A percentile compares a stretch with the other conserved stretches of the same genome.
These are phyloP conservation scores for Diplodia mutila DNA, from an alignment of 2,329 filamentous ascomycete genomes.

Conservation along the genomic window DNA sequence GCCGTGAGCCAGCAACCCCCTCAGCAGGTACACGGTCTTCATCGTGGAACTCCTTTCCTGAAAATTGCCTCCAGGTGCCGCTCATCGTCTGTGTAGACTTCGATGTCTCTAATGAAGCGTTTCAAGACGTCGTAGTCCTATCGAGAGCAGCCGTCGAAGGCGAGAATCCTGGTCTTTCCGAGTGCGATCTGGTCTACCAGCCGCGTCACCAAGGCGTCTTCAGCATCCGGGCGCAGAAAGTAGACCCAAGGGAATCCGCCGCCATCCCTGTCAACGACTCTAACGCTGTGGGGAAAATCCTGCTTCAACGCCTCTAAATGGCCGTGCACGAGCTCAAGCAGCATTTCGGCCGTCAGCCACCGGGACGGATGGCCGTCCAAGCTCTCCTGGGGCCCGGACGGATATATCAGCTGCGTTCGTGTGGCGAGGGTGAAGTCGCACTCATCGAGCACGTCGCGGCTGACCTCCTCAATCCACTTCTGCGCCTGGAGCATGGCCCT, in stretches of 20 bases:
- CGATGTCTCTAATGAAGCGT: slow-evolving; percentile 40
- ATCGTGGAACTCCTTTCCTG: slow-evolving; percentile 47
- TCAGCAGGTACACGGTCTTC: slow-evolving; percentile 57
- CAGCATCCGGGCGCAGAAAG: slow-evolving; percentile 53
- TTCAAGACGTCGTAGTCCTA: slow-evolving; percentile 35
- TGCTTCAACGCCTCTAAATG: slow-evolving; percentile 41
- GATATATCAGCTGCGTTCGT: slow-evolving; percentile 50
- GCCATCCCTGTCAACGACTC: slow-evolving; percentile 49
- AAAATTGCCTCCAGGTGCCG: slow-evolving; percentile 37
- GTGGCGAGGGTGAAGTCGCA: slow-evolving; percentile 51
- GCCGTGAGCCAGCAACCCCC: slow-evolving; percentile 64
- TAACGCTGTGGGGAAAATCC: slow-evolving; percentile 52
- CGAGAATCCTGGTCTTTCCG: slow-evolving; percentile 33
- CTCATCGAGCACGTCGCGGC: slow-evolving; percentile 68
- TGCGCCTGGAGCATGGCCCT: slow-evolving; percentile 57
- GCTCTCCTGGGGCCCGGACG: slow-evolving; percentile 45
- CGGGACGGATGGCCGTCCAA: slow-evolving; percentile 47
- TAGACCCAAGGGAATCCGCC: slow-evolving; percentile 59
- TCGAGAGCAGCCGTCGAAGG: slow-evolving; percentile 34
- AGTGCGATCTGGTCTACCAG: slow-evolving; percentile 41
- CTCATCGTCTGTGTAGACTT: slow-evolving; percentile 28
- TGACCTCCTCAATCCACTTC: slow-evolving; percentile 52
- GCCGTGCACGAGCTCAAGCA: slow-evolving; percentile 39
- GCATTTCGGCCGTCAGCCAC: slow-evolving; percentile 43
- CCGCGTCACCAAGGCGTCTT: slow-evolving; percentile 34